Base-by-base conservation (phyloP, 495 filamentous ascomycete genomes). In the Friedmanniomyces endolithicus region DNA sequence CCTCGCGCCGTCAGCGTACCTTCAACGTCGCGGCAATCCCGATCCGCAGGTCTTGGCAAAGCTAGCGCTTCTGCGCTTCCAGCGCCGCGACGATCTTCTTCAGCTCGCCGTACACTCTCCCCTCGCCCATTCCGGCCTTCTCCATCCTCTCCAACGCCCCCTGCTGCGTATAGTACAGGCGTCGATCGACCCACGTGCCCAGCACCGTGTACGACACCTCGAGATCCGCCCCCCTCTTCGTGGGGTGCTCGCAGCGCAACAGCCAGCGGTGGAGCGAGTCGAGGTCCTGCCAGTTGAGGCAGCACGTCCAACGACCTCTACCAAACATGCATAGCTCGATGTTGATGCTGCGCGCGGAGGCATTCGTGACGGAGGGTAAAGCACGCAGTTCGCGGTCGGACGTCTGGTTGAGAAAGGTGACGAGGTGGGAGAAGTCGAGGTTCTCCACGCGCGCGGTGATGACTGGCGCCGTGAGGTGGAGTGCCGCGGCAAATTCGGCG, bases 371-470 rank as follows among this genome's bases (percentile, higher is more conserved):
- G 14, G 47, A 31, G n/a, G 47, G 47, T n/a, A 49, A 24, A 11
- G 27, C 47, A 17, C 17, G 9, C 31, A 52, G 49, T 29, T 52
- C 49, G 31, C 20, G 31, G 20, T 37, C 49, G 22, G 49, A 52
- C 2, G 40, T 11, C 34, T 29, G 11, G 49, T 52, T 52, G 33
- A 52, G 24, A 33, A 52, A 41, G 49, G 49, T 41, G 20, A 52
- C 49, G 49, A 52, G 37, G 23, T 52, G 49, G 22, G 49, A n/a
- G 49, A 52, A 41, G 14, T 52, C 25, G 31, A 52, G 25, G 49
- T 52, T 17, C 6, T 22, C 4, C 31, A 41, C 31, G 49, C 14
- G 22, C 4, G 49, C 49, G 2, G 20, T 40, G 35, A 52, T 52
- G n/a, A 11, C 22, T 6, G 49, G 49, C 2, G 49, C 49, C 7